Percentiles rank a stretch among this genome's conserved stretches.
These are phyloP conservation scores for Onygenales sp. DNA, from an alignment of 2,329 filamentous ascomycete species.

Conservation along the genomic window DNA sequence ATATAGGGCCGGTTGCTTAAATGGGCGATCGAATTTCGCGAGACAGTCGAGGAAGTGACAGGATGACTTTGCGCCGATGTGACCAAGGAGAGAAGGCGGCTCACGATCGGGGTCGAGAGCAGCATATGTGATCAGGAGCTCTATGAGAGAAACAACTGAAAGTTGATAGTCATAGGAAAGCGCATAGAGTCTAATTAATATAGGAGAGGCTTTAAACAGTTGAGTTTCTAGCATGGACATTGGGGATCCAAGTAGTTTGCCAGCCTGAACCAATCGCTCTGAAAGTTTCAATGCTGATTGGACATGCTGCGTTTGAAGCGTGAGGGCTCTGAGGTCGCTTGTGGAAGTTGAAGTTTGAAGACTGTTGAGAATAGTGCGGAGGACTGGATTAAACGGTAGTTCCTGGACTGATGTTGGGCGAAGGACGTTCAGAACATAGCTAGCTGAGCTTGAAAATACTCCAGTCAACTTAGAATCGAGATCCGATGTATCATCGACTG, in stretches of 20 bases:
- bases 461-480: slow-evolving; percentile 45
- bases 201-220: slow-evolving; percentile 68
- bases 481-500: slow-evolving; percentile 54
- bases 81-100: slow-evolving; percentile 86
- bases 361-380: slow-evolving; percentile 58
- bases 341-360: slow-evolving; percentile 53
- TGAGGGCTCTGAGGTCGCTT: slow-evolving; percentile 47
- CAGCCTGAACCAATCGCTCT: slow-evolving; percentile 60
- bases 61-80: slow-evolving; percentile 71
- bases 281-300: slow-evolving; percentile 56
- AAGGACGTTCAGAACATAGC: slow-evolving; percentile 68
- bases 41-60: slow-evolving; percentile 75
- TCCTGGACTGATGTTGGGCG: slow-evolving; percentile 60
- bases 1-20: slow-evolving; percentile 54
- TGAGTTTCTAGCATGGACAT: slow-evolving; percentile 63
- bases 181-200: slow-evolving; percentile 68
- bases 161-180: slow-evolving; percentile 56
- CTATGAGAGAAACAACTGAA: slow-evolving; percentile 59
- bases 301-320: slow-evolving; percentile 54
- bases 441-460: slow-evolving; percentile 62
- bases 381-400: slow-evolving; percentile 65
- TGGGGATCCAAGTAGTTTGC: slow-evolving; percentile 53
- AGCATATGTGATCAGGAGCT: slow-evolving; percentile 62
- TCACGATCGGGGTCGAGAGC: slow-evolving; percentile 56
- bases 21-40: slow-evolving; percentile 65